These are phyloP conservation scores for Schrenkiella parvula DNA, from an alignment of 345 rosid genomes.

Conservation along the genomic window DNA sequence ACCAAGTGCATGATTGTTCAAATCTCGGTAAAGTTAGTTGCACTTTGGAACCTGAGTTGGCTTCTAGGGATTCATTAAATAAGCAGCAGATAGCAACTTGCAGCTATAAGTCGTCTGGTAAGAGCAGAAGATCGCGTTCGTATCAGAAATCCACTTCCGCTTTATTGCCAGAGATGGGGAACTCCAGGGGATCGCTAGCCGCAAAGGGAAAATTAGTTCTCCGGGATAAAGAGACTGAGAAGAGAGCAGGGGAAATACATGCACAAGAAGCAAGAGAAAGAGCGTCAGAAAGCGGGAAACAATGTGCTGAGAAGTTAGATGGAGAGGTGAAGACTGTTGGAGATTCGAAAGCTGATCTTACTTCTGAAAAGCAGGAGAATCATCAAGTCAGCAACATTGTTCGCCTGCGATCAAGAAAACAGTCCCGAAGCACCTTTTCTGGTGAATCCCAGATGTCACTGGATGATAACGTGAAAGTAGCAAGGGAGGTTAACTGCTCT, in stretches of 20 bases:
- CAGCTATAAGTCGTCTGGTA: constrained; percentile 33
- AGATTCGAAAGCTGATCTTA: constrained; percentile 29
- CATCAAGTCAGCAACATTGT: constrained; percentile 33
- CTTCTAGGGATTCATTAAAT: constrained; percentile 41
- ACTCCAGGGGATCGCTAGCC: constrained; percentile 17
- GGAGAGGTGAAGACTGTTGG: constrained; percentile 35
- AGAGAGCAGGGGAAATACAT: constrained; percentile 29
- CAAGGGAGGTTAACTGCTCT: constrained; percentile 31
- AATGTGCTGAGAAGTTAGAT: constrained; percentile 13
- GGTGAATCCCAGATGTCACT: constrained; percentile 22
- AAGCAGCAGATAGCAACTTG: constrained; percentile 33
- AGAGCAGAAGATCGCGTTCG: constrained; percentile 27
- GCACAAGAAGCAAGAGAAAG: constrained; percentile 17
- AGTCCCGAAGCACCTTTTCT: constrained; percentile 20
- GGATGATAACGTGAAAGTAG: constrained; percentile 30
- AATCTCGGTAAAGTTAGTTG: constrained; percentile 26
- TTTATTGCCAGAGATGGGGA: constrained; percentile 37
- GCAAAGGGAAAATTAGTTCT: background rate
- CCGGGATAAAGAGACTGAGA: constrained; percentile 27
- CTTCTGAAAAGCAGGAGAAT: constrained; percentile 25
- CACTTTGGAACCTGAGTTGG: constrained; percentile 40
- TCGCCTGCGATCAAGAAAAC: constrained; percentile 46
- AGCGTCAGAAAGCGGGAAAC: background rate
- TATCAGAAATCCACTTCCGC: constrained; percentile 10
- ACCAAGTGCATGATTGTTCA: constrained; percentile 27